phyloP scores from a whole-genome alignment of 257 asterid species.

The Gardenia jasminoides region DNA sequence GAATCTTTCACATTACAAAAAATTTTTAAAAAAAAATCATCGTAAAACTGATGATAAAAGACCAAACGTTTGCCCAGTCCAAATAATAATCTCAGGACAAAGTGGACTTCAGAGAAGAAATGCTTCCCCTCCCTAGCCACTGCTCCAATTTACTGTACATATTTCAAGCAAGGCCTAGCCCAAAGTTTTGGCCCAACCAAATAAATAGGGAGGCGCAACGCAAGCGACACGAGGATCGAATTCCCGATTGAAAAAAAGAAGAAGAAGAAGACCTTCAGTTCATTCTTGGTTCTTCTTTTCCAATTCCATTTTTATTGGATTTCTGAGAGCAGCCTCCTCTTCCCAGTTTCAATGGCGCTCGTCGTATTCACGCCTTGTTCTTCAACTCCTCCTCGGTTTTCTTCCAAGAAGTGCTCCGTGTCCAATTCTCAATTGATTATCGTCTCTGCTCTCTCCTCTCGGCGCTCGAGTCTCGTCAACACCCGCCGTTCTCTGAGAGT shows the following conservation, averaged over 20 bases:
- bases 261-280: background rate
- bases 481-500: constrained; percentile 24
- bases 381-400: constrained; percentile 31
- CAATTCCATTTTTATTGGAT: background rate
- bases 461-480: constrained; percentile 33
- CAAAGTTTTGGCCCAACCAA: background rate
- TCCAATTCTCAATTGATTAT: constrained; percentile 12
- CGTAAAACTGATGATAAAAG: too few relatives aligned
- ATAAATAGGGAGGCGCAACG: too few relatives aligned
- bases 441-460: constrained; percentile 18
- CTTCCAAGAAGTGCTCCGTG: constrained; percentile 33
- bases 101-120: too few relatives aligned
- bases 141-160: too few relatives aligned
- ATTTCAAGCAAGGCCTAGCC: background rate
- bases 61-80: too few relatives aligned
- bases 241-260: background rate
- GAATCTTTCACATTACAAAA: too few relatives aligned
- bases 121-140: too few relatives aligned
- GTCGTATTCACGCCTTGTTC: constrained; percentile 13
- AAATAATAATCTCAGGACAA: too few relatives aligned
- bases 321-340: background rate
- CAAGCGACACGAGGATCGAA: background rate
- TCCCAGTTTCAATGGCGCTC: constrained; percentile 50
- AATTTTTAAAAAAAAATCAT: too few relatives aligned
- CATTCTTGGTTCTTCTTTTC: background rate